Percentiles rank a stretch among this genome's conserved stretches.
Conservation (phyloP, 768 basidiomycete species). For the Serendipita sp. region DNA sequence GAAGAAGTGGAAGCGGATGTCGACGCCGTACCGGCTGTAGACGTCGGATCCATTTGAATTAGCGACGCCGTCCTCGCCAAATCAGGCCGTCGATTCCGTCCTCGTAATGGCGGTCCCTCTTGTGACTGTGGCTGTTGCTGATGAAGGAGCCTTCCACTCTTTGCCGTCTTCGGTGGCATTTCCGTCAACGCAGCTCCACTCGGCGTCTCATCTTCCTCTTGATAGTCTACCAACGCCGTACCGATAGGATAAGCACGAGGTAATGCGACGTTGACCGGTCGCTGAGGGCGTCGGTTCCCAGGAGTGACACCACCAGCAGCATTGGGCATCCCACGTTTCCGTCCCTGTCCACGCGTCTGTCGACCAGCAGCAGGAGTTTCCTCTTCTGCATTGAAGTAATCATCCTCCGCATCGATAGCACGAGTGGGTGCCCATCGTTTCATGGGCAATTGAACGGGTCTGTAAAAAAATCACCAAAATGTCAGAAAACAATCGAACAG, state of each 20-base stretch:
- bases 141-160: too few relatives aligned
- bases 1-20: not conserved
- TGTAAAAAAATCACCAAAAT: not conserved
- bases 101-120: not conserved
- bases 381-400: slow-evolving; percentile 4
- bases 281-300: not conserved
- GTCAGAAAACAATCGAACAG: not conserved
- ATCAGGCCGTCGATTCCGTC: not conserved
- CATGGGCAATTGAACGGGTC: not conserved
- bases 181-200: not conserved
- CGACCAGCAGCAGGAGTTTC: not conserved
- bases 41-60: not conserved
- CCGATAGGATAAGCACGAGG: slow-evolving; percentile 1
- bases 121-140: not conserved
- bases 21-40: not conserved
- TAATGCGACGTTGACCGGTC: not conserved
- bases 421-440: not conserved
- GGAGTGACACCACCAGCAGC: not conserved
- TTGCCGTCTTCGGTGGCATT: too few relatives aligned
- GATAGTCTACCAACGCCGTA: slow-evolving; percentile 2
- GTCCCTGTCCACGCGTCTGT: not conserved
- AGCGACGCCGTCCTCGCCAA: not conserved
- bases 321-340: not conserved
- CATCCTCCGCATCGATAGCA: not conserved
- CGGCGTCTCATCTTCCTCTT: not conserved